Evolutionary conservation across 2,329 filamentous ascomycete species (phyloP).

Genomic region (Cryphonectria parasitica): DNA sequence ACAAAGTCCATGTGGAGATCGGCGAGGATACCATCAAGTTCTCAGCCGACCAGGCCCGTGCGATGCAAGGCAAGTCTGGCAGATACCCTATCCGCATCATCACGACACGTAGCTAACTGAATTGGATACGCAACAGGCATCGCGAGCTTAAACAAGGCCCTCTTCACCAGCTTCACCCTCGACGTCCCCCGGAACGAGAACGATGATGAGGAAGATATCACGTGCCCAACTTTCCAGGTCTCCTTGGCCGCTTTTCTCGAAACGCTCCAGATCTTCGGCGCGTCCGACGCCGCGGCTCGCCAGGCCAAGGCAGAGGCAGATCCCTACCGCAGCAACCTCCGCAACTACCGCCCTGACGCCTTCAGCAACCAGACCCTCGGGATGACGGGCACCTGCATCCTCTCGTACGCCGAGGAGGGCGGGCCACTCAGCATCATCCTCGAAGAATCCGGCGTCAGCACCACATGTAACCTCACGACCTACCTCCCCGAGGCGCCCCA

Average conservation of each 20-base stretch:
- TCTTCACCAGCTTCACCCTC: conserved; percentile 86
- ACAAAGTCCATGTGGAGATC: conserved; percentile 70
- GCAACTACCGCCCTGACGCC: conserved; percentile 69
- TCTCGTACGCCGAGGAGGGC: conserved; percentile 76
- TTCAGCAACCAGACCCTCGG: conserved; percentile 84
- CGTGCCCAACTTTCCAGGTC: conserved; percentile 78
- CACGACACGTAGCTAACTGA: conserved; percentile 37
- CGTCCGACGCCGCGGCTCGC: conserved; percentile 69
- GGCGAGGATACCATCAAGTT: conserved; percentile 85
- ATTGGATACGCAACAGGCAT: conserved; percentile 53
- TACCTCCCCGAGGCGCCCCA: conserved; percentile 77
- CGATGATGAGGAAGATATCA: conserved; percentile 44
- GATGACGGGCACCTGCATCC: conserved; percentile 81
- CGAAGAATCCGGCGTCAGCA: conserved; percentile 83
- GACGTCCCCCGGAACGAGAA: conserved; percentile 51
- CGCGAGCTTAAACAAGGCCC: conserved; percentile 82
- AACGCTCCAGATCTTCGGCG: conserved; percentile 92
- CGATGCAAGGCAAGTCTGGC: conserved; percentile 78
- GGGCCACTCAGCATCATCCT: conserved; percentile 83
- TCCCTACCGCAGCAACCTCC: conserved; percentile 63
- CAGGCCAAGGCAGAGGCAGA: conserved; percentile 63
- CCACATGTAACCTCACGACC: conserved; percentile 86
- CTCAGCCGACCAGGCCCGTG: conserved; percentile 82
- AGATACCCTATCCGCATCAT: conserved; percentile 16
- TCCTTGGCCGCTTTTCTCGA: conserved; percentile 87